These are phyloP conservation scores for Talaromyces stipitatus DNA, from an alignment of 495 filamentous ascomycete species.

Conservation along the genomic window DNA sequence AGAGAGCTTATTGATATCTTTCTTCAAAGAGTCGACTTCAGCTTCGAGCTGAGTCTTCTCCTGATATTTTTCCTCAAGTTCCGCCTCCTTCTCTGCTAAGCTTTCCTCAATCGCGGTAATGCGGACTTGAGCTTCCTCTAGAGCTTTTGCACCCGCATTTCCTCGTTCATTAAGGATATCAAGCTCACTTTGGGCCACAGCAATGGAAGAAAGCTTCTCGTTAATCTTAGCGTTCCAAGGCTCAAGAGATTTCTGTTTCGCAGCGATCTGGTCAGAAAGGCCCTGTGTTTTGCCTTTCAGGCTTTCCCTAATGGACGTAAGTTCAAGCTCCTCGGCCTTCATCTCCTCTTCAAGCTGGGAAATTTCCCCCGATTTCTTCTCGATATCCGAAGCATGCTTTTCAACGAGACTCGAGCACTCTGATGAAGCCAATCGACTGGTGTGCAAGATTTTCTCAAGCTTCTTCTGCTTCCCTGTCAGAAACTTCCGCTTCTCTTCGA, in stretches of 20 bases:
- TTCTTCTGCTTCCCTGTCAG: constrained; percentile 85
- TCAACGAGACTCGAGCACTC: constrained; percentile 73
- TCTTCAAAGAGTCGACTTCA: constrained; percentile 60
- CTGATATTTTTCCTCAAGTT: constrained; percentile 67
- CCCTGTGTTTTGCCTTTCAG: constrained; percentile 93
- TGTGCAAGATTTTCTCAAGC: constrained; percentile 78
- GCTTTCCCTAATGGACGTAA: constrained; percentile 68
- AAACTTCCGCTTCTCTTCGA: constrained; percentile 96
- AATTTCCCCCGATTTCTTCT: constrained; percentile 64
- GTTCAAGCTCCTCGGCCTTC: constrained; percentile 70
- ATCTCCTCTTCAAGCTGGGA: constrained; percentile 64
- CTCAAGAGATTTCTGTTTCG: constrained; percentile 89
- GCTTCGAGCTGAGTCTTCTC: constrained; percentile 66
- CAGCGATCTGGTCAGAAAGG: constrained; percentile 83
- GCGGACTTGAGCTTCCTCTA: constrained; percentile 79
- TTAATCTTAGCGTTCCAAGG: constrained; percentile 97
- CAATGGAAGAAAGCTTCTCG: constrained; percentile 85
- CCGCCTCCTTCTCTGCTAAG: constrained; percentile 58
- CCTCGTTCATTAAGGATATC: constrained; percentile 83
- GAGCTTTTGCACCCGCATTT: constrained; percentile 73
- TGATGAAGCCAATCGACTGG: constrained; percentile 56
- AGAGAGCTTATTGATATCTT: constrained; percentile 61
- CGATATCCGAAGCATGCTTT: constrained; percentile 69
- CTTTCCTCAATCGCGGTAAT: constrained; percentile 63
- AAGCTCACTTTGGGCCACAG: constrained; percentile 88